These are phyloP conservation scores for Phoenix roebelenii DNA, from an alignment of 176 grass and related monocot genomes.

Conservation along the genomic window DNA sequence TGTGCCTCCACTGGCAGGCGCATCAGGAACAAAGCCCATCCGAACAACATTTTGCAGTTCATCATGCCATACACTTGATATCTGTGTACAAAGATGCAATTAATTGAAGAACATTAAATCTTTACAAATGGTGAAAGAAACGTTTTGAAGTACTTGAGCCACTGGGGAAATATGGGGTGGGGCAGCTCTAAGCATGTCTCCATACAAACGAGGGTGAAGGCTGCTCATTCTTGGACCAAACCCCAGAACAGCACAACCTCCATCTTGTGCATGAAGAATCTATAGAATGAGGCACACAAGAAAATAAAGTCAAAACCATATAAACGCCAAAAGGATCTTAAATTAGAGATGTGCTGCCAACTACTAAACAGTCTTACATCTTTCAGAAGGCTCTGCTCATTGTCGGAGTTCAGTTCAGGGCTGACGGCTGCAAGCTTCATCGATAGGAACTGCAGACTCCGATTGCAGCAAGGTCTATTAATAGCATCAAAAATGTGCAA, in stretches of 20 bases:
- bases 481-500: too few relatives aligned
- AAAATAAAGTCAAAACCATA: neutral
- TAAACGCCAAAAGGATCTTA: neutral
- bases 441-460: constrained; percentile 64
- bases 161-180: constrained; percentile 22
- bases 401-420: constrained; percentile 42
- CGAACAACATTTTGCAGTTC: constrained; percentile 29
- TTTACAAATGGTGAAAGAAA: neutral
- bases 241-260: constrained; percentile 23
- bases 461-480: neutral
- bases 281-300: constrained; percentile 7
- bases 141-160: constrained; percentile 43
- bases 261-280: constrained; percentile 46
- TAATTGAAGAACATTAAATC: too few relatives aligned
- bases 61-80: constrained; percentile 37
- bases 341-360: neutral
- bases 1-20: constrained; percentile 14
- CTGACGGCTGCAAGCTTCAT: constrained; percentile 72
- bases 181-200: constrained; percentile 12
- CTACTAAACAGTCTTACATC: constrained; percentile 41
- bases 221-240: constrained; percentile 30
- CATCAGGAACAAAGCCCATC: constrained; percentile 28
- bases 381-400: constrained; percentile 62
- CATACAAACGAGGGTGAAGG: constrained; percentile 35
- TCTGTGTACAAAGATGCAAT: constrained; percentile 19